Evolutionary conservation across 2,329 filamentous ascomycete genomes (phyloP).

Genomic region (Boeremia lycopersici): DNA sequence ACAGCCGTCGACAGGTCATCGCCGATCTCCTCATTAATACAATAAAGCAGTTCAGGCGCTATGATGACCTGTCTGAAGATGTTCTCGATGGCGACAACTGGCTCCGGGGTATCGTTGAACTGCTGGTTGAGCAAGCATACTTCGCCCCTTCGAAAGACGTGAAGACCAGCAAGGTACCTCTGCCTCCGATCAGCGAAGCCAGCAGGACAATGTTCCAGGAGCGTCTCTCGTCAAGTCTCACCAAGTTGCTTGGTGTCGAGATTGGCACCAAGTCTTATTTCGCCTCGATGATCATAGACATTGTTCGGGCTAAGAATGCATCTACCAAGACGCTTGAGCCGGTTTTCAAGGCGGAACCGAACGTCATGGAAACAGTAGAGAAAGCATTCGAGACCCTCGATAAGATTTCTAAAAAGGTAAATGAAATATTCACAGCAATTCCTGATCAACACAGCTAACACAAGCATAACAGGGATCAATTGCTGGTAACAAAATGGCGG

Average conservation of each 20-base stretch:
- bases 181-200: slow-evolving; percentile 54
- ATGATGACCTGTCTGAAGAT: slow-evolving; percentile 27
- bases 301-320: slow-evolving; percentile 33
- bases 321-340: slow-evolving; percentile 48
- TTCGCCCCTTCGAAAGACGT: slow-evolving; percentile 49
- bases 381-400: slow-evolving; percentile 42
- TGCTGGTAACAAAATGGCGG: slow-evolving; percentile 42
- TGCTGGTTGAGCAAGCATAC: slow-evolving; percentile 58
- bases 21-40: slow-evolving; percentile 60
- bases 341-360: slow-evolving; percentile 56
- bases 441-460: slow-evolving; percentile 10
- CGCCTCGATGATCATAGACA: slow-evolving; percentile 36
- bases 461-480: slow-evolving; percentile 26
- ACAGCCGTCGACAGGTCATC: slow-evolving; percentile 55
- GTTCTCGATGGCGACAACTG: slow-evolving; percentile 47
- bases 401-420: slow-evolving; percentile 34
- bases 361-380: slow-evolving; percentile 48
- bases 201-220: slow-evolving; percentile 60
- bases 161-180: slow-evolving; percentile 43
- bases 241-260: slow-evolving; percentile 52
- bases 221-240: slow-evolving; percentile 61
- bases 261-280: slow-evolving; percentile 31
- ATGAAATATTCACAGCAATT: background rate
- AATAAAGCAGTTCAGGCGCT: slow-evolving; percentile 50
- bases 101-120: slow-evolving; percentile 53